These are phyloP conservation scores for Podaxis pistillaris DNA, from an alignment of 768 basidiomycete species.

Conservation along the genomic window DNA sequence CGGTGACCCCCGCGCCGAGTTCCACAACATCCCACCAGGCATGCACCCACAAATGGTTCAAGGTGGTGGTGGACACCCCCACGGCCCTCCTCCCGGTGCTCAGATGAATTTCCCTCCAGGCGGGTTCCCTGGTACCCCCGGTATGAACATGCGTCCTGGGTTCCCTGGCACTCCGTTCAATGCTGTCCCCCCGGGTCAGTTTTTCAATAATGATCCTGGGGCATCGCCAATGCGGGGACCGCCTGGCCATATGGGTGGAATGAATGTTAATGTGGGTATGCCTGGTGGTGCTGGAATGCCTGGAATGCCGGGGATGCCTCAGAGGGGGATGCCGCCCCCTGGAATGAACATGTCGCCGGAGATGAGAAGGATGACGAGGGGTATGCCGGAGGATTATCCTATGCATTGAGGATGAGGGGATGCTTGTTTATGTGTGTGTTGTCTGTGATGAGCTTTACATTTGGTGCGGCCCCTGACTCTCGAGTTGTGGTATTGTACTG, in stretches of 20 bases:
- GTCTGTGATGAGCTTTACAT: not conserved
- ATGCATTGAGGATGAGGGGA: constrained; percentile 22
- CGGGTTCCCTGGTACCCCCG: constrained; percentile 28
- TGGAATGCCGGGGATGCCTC: constrained; percentile 28
- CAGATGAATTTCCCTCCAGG: constrained; percentile 26
- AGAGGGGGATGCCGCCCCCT: constrained; percentile 12
- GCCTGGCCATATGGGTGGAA: constrained; percentile 20
- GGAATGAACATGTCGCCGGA: constrained; percentile 26
- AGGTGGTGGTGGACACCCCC: constrained; percentile 15
- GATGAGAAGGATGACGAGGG: constrained; percentile 26
- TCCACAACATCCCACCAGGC: constrained; percentile 23
- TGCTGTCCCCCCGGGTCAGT: constrained; percentile 17
- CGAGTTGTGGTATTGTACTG: not conserved
- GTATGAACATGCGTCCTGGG: constrained; percentile 18
- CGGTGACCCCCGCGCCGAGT: constrained; percentile 22
- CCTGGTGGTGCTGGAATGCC: constrained; percentile 26
- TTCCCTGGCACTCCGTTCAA: constrained; percentile 25
- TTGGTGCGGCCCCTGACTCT: not conserved
- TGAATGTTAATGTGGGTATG: constrained; percentile 20
- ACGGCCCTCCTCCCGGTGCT: constrained; percentile 18
- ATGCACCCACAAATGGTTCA: constrained; percentile 28
- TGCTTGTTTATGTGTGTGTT: constrained; percentile 5
- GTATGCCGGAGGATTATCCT: constrained; percentile 30
- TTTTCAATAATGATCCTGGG: constrained; percentile 16
- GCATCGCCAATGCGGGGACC: constrained; percentile 15